Conservation (phyloP, 2,329 filamentous ascomycete genomes). For the Alternaria viburni region DNA sequence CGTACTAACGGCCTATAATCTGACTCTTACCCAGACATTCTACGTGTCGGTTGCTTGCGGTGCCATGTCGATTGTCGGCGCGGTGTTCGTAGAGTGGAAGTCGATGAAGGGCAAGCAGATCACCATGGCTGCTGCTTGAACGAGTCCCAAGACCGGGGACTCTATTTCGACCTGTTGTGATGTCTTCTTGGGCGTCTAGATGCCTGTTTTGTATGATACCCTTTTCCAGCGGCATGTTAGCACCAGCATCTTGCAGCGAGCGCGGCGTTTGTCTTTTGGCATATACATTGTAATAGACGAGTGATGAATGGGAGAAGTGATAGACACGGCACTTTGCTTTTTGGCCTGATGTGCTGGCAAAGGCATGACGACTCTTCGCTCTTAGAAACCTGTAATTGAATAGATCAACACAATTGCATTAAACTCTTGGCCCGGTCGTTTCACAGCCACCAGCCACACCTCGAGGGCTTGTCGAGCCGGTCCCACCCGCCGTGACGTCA, state of each 20-base stretch:
- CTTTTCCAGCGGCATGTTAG: constrained; percentile 3
- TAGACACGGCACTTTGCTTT: background rate
- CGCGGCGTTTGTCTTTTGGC: constrained; percentile 9
- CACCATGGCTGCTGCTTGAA: constrained; percentile 43
- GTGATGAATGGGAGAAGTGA: background rate
- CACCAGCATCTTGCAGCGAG: constrained; percentile 4
- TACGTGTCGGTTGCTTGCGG: constrained; percentile 65
- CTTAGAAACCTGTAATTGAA: background rate
- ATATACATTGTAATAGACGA: constrained; percentile 7
- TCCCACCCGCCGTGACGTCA: constrained; percentile 9
- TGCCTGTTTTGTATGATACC: constrained; percentile 9
- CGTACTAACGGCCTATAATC: constrained; percentile 70
- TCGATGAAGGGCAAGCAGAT: constrained; percentile 67
- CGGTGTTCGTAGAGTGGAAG: constrained; percentile 66
- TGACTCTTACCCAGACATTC: constrained; percentile 64
- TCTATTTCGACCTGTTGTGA: background rate
- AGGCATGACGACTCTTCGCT: constrained; percentile 11
- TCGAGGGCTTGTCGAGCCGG: background rate
- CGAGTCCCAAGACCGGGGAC: background rate
- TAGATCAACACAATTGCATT: background rate
- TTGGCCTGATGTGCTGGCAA: background rate
- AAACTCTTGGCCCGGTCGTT: background rate
- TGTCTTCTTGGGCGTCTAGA: background rate
- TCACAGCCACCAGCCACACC: background rate
- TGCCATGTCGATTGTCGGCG: constrained; percentile 61